Conservation (phyloP, 495 filamentous ascomycete species). For the Aspergillus baeticus region DNA sequence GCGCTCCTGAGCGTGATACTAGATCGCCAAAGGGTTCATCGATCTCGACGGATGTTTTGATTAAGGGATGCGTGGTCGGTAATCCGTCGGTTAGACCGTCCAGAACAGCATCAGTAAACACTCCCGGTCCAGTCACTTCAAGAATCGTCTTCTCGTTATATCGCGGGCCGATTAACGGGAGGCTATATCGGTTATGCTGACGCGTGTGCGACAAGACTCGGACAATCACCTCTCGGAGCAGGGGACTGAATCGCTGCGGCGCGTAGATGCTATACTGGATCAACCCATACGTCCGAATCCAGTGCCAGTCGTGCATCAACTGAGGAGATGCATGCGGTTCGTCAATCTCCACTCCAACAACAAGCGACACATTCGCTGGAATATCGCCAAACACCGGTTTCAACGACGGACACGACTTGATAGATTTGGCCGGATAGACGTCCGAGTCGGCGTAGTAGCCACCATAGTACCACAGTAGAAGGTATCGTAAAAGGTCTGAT, state of each 20-base stretch:
- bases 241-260: conserved; percentile 39
- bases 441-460: conserved; percentile 54
- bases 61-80: conserved; percentile 27
- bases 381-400: conserved; percentile 19
- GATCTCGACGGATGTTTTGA: conserved; percentile 26
- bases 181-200: conserved; percentile 15
- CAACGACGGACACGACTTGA: conserved; percentile 33
- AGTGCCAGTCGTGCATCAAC: conserved; percentile 39
- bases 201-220: conserved; percentile 37
- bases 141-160: conserved; percentile 33
- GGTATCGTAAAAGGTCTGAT: conserved; percentile 50
- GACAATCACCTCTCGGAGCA: conserved; percentile 36
- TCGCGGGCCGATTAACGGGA: conserved; percentile 13
- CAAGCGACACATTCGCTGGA: conserved; percentile 32
- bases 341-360: conserved; percentile 42
- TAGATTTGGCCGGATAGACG: conserved; percentile 30
- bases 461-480: conserved; percentile 47
- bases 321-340: conserved; percentile 37
- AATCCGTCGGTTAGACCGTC: conserved; percentile 37
- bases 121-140: conserved; percentile 38
- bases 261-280: conserved; percentile 44
- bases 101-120: conserved; percentile 42
- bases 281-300: conserved; percentile 38
- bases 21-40: conserved; percentile 31
- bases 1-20: conserved; percentile 5